Evolutionary conservation across 225 moss, liverwort and hornwort species (phyloP).

Genomic region (Pleurozium schreberi): DNA sequence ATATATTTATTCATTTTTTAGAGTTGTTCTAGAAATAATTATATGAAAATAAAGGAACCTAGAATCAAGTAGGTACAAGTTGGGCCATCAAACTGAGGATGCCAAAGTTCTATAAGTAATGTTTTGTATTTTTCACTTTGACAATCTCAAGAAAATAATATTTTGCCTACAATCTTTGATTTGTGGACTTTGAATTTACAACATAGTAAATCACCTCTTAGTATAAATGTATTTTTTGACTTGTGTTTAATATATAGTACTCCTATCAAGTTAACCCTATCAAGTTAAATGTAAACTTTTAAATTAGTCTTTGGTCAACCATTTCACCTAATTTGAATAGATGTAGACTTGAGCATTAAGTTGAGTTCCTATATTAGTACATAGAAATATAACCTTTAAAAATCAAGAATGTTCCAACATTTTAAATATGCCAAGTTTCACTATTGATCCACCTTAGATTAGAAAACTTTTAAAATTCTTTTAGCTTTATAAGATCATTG

Average conservation of each 20-base stretch:
- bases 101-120: neutral
- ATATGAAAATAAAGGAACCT: fast-evolving
- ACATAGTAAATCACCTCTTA: fast-evolving
- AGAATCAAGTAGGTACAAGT: neutral
- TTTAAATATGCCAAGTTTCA: neutral
- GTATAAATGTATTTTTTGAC: neutral
- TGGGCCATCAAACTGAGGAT: neutral
- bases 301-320: neutral
- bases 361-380: neutral
- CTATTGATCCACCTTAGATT: neutral
- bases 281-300: neutral
- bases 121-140: neutral
- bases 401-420: neutral
- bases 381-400: neutral
- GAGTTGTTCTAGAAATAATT: neutral
- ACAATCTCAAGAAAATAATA: neutral
- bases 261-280: neutral
- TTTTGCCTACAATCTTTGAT: neutral
- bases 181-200: neutral
- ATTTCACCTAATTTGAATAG: neutral
- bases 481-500: neutral
- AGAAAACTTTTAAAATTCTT: fast-evolving
- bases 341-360: neutral
- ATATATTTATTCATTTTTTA: neutral
- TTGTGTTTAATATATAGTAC: neutral